These are phyloP conservation scores for Pyrenochaeta sp. DNA, from an alignment of 2,329 filamentous ascomycete genomes.

Conservation along the genomic window DNA sequence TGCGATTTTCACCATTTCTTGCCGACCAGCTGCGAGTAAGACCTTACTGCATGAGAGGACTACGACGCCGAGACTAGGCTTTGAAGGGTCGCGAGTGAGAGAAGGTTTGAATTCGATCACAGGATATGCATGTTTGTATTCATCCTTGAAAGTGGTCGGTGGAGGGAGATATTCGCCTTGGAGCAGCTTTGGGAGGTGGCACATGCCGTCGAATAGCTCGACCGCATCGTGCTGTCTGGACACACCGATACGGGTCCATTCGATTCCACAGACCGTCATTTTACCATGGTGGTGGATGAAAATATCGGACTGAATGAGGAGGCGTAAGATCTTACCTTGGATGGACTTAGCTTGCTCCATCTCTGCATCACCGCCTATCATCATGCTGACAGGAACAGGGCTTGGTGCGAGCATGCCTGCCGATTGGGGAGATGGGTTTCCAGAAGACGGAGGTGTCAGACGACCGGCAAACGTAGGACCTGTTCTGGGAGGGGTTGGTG, in stretches of 20 bases:
- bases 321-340: constrained; percentile 33
- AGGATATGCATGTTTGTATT: constrained; percentile 29
- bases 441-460: neutral
- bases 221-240: constrained; percentile 28
- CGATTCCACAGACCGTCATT: constrained; percentile 30
- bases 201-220: constrained; percentile 33
- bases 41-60: constrained; percentile 41
- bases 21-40: constrained; percentile 22
- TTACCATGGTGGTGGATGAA: constrained; percentile 36
- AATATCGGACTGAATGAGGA: constrained; percentile 40
- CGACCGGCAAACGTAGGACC: too few relatives aligned
- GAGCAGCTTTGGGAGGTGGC: constrained; percentile 36
- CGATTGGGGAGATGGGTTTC: neutral
- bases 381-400: constrained; percentile 1
- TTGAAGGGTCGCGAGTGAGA: constrained; percentile 15
- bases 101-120: constrained; percentile 31
- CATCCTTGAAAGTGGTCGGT: constrained; percentile 33
- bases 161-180: constrained; percentile 39
- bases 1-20: constrained; percentile 45
- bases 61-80: constrained; percentile 30
- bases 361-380: constrained; percentile 28
- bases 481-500: neutral
- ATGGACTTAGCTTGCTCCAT: constrained; percentile 36
- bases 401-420: neutral
- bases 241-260: constrained; percentile 38